phyloP scores from a whole-genome alignment of 73 alveolate species.

The Symbiodinium natans region DNA sequence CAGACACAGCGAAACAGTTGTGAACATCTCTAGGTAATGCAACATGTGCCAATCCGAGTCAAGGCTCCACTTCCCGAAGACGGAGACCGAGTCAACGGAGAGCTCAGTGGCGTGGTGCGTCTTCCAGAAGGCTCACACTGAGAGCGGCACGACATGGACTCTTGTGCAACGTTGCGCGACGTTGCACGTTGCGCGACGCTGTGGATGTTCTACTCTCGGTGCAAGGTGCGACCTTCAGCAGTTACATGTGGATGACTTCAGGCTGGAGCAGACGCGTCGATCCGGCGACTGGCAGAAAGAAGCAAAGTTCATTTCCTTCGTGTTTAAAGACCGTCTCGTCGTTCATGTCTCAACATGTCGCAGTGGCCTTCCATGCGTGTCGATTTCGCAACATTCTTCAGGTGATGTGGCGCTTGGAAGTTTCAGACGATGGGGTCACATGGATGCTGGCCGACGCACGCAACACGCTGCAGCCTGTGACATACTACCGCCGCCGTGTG shows the following conservation, averaged over 20 bases:
- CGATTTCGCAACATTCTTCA: background rate
- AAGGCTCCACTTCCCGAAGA: background rate
- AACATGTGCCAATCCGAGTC: too few species aligned
- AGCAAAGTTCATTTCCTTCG: background rate
- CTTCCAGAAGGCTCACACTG: slow-evolving; percentile 16
- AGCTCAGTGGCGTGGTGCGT: slow-evolving; percentile 44
- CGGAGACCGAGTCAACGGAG: background rate
- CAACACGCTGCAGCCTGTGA: slow-evolving; percentile 55
- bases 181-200: too few species aligned
- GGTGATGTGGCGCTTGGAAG: slow-evolving; percentile 85
- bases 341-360: too few species aligned
- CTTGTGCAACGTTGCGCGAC: too few species aligned
- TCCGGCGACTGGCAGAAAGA: slow-evolving; percentile 12
- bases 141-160: too few species aligned
- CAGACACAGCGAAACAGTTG: too few species aligned
- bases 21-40: too few species aligned
- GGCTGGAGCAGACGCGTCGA: slow-evolving; percentile 85
- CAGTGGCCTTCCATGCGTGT: too few species aligned
- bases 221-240: slow-evolving; percentile 49
- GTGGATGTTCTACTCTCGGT: background rate
- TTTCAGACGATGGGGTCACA: slow-evolving; percentile 29
- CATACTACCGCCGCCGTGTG: slow-evolving; percentile 73
- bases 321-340: too few species aligned
- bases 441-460: slow-evolving; percentile 58
- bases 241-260: slow-evolving; percentile 93